Conservation (phyloP, 228 moss, liverwort and hornwort species). For the Sphagnum fallax region DNA sequence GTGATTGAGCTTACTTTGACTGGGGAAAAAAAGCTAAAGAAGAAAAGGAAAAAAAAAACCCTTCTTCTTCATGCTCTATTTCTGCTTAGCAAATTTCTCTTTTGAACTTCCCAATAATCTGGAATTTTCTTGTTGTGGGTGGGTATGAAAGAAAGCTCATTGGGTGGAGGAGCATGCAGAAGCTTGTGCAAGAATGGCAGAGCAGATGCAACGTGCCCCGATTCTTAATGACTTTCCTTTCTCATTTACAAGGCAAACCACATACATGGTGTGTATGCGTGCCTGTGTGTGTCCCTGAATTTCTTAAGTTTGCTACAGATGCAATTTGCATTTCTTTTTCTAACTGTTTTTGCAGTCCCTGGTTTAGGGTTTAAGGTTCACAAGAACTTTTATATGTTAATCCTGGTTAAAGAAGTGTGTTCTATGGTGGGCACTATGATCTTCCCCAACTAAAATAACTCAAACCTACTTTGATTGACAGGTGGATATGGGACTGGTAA, state of each 20-base stretch:
- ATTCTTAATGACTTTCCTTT: conserved; percentile 74
- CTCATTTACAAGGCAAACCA: conserved; percentile 41
- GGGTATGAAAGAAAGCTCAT: conserved; percentile 46
- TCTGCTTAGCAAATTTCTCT: no score
- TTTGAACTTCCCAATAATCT: no score
- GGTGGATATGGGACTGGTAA: conserved; percentile 32
- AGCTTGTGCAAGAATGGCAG: conserved; percentile 64
- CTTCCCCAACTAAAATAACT: no score
- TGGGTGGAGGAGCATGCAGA: conserved; percentile 70
- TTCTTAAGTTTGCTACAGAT: neutral
- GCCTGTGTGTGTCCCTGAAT: neutral
- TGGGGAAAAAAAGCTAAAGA: no score
- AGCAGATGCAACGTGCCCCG: conserved; percentile 68
- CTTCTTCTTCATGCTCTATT: no score
- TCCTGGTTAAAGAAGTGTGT: no score
- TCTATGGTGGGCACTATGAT: no score
- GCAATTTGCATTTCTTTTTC: neutral
- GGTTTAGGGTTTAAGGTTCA: neutral
- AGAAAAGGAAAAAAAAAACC: no score
- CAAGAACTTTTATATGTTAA: neutral
- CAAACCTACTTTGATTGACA: conserved; percentile 1
- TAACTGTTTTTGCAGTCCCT: neutral
- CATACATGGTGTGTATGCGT: conserved; percentile 16
- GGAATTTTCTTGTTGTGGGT: no score
- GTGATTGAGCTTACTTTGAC: no score